Percentiles rank a stretch among this genome's conserved stretches.
Conservation (phyloP, 2,329 filamentous ascomycete species). For the Colletotrichum sp. region DNA sequence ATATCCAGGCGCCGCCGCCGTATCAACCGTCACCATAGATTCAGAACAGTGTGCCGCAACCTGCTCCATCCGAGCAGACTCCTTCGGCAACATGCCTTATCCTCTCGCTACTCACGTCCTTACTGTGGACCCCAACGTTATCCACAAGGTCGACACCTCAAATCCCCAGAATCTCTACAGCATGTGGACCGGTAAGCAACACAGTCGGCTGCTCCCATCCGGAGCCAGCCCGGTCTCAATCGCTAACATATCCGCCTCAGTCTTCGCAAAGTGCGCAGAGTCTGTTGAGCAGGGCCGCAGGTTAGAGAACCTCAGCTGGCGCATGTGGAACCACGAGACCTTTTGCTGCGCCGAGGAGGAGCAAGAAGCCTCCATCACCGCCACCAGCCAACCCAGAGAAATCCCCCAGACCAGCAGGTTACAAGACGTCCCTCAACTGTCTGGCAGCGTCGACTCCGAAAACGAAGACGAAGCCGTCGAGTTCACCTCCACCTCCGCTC, state of each 20-base stretch:
- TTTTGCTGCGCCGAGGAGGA: constrained; percentile 79
- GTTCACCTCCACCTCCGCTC: constrained; percentile 57
- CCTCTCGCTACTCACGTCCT: constrained; percentile 84
- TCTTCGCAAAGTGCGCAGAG: constrained; percentile 93
- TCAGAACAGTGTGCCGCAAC: constrained; percentile 20
- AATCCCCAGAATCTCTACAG: constrained; percentile 93
- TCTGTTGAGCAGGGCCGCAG: constrained; percentile 92
- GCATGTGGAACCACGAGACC: constrained; percentile 92
- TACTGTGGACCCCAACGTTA: constrained; percentile 88
- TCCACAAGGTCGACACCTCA: constrained; percentile 92
- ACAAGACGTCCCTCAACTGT: constrained; percentile 72
- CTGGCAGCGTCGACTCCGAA: constrained; percentile 78
- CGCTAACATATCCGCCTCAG: constrained; percentile 46
- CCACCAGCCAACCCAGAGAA: constrained; percentile 53
- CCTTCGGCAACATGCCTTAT: constrained; percentile 73
- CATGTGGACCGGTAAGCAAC: constrained; percentile 89
- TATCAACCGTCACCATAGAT: constrained; percentile 24
- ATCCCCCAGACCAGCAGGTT: constrained; percentile 47
- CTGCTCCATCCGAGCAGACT: constrained; percentile 43
- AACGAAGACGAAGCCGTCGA: constrained; percentile 72
- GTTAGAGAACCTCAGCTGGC: constrained; percentile 95
- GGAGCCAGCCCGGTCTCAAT: constrained; percentile 28
- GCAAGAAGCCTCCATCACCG: constrained; percentile 49
- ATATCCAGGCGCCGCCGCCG: constrained; percentile 22
- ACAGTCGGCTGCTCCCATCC: neutral